Percentiles rank a stretch among this genome's conserved stretches.
Conservation (phyloP, 352 stramenopile genomes). For the Phytophthora brassicae region DNA sequence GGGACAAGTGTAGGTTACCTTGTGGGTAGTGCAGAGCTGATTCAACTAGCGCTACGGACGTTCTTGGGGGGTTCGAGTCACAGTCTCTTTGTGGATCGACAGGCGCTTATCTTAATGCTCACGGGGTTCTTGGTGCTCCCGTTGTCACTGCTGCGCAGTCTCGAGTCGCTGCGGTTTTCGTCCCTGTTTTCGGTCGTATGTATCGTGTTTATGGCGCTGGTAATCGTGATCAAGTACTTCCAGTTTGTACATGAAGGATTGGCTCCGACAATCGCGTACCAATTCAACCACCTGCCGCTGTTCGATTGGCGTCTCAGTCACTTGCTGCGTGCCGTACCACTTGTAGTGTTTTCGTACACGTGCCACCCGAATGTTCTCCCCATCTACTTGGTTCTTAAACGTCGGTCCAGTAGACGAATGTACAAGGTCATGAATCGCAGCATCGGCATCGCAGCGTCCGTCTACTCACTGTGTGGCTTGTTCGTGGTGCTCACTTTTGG, state of each 20-base stretch:
- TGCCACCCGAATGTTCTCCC: conserved; percentile 89
- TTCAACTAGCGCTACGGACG: conserved; percentile 59
- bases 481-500: conserved; percentile 90
- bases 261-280: conserved; percentile 64
- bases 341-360: conserved; percentile 89
- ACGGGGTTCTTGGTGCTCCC: conserved; percentile 67
- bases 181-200: conserved; percentile 88
- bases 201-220: conserved; percentile 86
- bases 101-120: conserved; percentile 71
- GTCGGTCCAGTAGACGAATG: conserved; percentile 78
- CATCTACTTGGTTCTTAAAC: conserved; percentile 89
- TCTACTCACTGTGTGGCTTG: conserved; percentile 78
- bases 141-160: conserved; percentile 78
- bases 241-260: conserved; percentile 78
- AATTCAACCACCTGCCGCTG: conserved; percentile 73
- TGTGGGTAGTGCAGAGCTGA: conserved; percentile 76
- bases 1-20: conserved; percentile 85
- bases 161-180: conserved; percentile 84
- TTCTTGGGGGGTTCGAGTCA: conserved; percentile 48
- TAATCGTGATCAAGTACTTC: conserved; percentile 91
- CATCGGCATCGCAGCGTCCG: conserved; percentile 67
- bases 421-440: conserved; percentile 90
- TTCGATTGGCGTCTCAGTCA: conserved; percentile 67
- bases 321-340: conserved; percentile 70
- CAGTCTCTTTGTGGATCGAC: conserved; percentile 62